Base-by-base conservation (phyloP, 768 basidiomycete genomes). In the Tylopilus rubrobrunneus region DNA sequence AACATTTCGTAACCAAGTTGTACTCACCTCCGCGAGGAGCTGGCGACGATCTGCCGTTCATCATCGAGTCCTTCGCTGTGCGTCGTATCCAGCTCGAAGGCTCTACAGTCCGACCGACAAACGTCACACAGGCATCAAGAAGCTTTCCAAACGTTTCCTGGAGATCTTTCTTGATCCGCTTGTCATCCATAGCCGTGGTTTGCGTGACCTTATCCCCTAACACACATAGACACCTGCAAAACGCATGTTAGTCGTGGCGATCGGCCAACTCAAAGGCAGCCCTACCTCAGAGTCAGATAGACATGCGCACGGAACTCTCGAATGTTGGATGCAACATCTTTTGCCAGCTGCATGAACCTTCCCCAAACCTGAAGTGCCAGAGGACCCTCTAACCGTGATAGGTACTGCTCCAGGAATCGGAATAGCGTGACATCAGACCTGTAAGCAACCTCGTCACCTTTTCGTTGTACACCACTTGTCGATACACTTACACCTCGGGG, bases 361-460 rank as follows among this genome's bases (percentile, higher is more conserved):
- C 74, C 70, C 96, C 96, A 98, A 19, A 98, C 89, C 72, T 98
- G 97, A 11, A 94, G 77, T 4, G 92, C 95, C 34, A 97, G 74
- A 0, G 97, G 92, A 0, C 92, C 92, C 68, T 98, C 97, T 40
- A 98, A 70, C 10, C 86, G 82, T 17, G 73, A 73, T 28, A 98
- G 67, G 65, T 98, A 98, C 51, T 84, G 83, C 64, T 98, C 93
- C 44, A 98, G 74, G 67, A 98, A 98, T 29, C 78, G 81, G 76
- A 92, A 93, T n/a, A 93, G 63, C 15, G 78, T 76, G 4, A 73
- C 70, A 55, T 93, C 91, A 36, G 82, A 79, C 54, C 92, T 95
- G 53, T n/a, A 42, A 51, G n/a, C n/a, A 17, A 53, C 34, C 31
- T 28, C 41, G 14, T 59, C 21, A 59, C 45, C 33, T 49, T 19